Base-by-base conservation (phyloP, 2,329 filamentous ascomycete genomes). In the Didymella pinodella region DNA sequence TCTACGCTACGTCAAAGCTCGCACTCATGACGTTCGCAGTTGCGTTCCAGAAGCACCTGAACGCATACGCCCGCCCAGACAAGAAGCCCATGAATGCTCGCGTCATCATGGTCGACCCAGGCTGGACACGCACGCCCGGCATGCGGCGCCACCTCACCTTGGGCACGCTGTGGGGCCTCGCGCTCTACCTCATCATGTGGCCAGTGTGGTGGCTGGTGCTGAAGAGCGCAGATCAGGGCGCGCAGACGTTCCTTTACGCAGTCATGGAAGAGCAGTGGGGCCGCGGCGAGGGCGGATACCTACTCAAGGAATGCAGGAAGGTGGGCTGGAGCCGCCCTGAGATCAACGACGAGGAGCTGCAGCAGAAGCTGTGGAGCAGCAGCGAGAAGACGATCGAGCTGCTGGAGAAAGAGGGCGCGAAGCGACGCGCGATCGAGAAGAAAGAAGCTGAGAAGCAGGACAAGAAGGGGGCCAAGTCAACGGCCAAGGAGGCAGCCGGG, bases 11-110 rank as follows among this genome's bases (percentile, higher is more conserved):
- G 5, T 81, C 80, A 20, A 83, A 83, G 61, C 80, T 98, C 28
- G 92, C 95, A 0, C 82, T 97, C 45, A 96, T 94, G 83, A 87
- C 90, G 16, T 98, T 99, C 74, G 93, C 91, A 0, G 86, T 90
- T 48, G 90, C 94, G 8, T 97, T 94, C 75, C 94, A 98, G 79
- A 95, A 96, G 75, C 94, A 97, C 75, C 83, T 99, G 46, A 88
- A 93, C 65, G 81, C 89, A 2, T 96, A 96, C 77, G 86, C 91
- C 70, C 85, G 95, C 25, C 92, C 93, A 0, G 95, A 99, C 74
- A 86, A 89, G 62, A 82, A 91, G 47, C 92, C 92, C 0, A 90
- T 89, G 81, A 97, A 92, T 66, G 85, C 93, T 3, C 87, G 91
- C 32, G 92, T 97, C 45, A 82, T 97, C 48, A 85, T 97, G 58